Evolutionary conservation across 2,329 filamentous ascomycete species (phyloP), one percentile per base, ranked within the genome.

Genomic region (Hypoxylon sp.): DNA sequence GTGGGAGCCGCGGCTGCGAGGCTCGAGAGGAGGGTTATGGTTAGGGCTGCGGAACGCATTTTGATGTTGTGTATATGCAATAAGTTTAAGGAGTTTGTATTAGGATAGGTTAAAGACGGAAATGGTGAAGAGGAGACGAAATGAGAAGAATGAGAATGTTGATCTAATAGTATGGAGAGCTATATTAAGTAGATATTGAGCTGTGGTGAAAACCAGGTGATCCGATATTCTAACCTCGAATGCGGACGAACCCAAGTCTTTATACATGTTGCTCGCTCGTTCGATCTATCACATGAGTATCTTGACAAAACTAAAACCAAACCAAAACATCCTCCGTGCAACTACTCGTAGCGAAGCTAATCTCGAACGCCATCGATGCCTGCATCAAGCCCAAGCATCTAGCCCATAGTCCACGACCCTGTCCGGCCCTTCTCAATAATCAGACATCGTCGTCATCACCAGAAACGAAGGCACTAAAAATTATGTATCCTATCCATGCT

Each of bases 1-100:
- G 50, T 38, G 21, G 73, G 64, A 11, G 74, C 64, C 14, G 72
- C 58, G 58, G 72, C 64, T 43, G 71, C 68, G 28, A 75, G 68
- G 43, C 61, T 45, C 17, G 65, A 17, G 51, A 69, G 55, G 63
- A 73, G 30, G 49, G 68, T 46, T 7, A 17, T 11, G 51, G 64
- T 45, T 17, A 75, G 62, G 46, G 75, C 56, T 51, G 70, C 63
- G 69, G 55, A 48, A 50, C 60, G 63, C 65, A 70, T 67, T 70
- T 68, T 63, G 21, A 66, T 56, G 10, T 11, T 56, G 13, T 28
- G 17, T 19, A 7, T 30, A 23, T 28, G 32, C 19, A 19, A 10
- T 36, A 25, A 17, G 32, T 21, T 55, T 17, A 28, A 21, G 38
- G 30, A 19, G 19, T 36, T 53, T 49, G 4, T 28, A 10, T 28